Percentiles rank a stretch among this genome's conserved stretches.
These are phyloP conservation scores for Xylaria multiplex DNA, from an alignment of 2,329 filamentous ascomycete species.

Conservation along the genomic window DNA sequence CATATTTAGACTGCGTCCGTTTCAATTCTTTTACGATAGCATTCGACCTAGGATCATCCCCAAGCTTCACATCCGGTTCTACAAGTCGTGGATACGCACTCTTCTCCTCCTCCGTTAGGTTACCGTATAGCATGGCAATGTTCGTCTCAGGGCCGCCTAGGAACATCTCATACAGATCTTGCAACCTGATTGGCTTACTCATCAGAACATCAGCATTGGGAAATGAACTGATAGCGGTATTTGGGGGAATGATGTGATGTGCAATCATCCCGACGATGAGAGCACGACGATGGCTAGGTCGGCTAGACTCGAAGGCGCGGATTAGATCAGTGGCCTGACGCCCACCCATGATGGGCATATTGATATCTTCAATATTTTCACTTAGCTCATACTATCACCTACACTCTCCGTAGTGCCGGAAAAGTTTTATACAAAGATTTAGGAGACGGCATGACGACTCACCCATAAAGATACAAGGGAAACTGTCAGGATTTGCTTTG, in stretches of 20 bases:
- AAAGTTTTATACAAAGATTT: neutral
- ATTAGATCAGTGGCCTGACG: conserved; percentile 8
- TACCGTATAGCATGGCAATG: conserved; percentile 9
- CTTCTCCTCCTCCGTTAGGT: conserved; percentile 23
- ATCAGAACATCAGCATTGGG: conserved; percentile 8
- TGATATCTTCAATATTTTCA: conserved; percentile 10
- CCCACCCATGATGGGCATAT: conserved; percentile 18
- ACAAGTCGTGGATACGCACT: conserved; percentile 20
- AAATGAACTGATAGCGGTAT: neutral
- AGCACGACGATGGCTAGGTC: conserved; percentile 7
- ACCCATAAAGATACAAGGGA: conserved; percentile 23
- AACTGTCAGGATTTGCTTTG: conserved; percentile 19
- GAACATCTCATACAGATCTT: conserved; percentile 18
- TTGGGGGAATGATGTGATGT: neutral
- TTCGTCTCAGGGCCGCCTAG: conserved; percentile 20
- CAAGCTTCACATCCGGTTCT: neutral
- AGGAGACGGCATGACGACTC: neutral
- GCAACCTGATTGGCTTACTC: neutral
- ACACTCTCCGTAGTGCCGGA: neutral
- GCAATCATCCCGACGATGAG: conserved; percentile 18
- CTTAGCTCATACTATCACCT: neutral
- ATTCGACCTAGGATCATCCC: conserved; percentile 19
- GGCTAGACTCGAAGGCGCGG: conserved; percentile 18
- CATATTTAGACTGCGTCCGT: neutral
- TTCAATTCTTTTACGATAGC: conserved; percentile 18